Base-by-base conservation (phyloP, 2,329 filamentous ascomycete species). In the Fusarium sp. region DNA sequence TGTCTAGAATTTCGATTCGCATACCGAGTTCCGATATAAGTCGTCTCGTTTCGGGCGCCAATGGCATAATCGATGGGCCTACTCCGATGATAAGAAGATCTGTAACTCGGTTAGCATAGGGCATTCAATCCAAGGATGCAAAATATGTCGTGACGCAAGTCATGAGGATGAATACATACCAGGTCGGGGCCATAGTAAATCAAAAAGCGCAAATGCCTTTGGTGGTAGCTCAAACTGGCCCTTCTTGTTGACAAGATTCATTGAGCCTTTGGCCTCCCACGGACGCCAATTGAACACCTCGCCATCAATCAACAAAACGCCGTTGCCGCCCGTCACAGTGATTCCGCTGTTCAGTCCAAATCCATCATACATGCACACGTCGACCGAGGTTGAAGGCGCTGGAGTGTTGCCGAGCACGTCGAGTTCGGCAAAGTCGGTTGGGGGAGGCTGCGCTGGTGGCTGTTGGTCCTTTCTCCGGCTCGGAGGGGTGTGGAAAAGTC, bases 31-130 rank as follows among this genome's bases (percentile, higher is more conserved):
- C 88, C 70, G 92, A 92, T 64, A 99, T 90, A 76, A 91, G 87
- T 66, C 87, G 87, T 76, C 92, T 91, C 48, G 94, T 94, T 75
- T 90, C 87, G 2, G 93, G 93, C 63, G 93, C 94, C 13, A 98
- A 83, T 2, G 95, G 95, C 56, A 91, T 85, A 57, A 96, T 94
- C 26, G 88, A 87, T 26, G 89, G 90, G 1, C 96, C 96, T 8
- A 96, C 89, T 3, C 96, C 96, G n/a, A 99, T 85, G 63, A 99
- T 93, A 45, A 99, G 85, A 24, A 98, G 85, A 85, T 98, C 96
- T 94, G 77, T 67, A 51, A 50, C 28, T 50, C 30, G 39, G 65
- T 79, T 69, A 75, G 68, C 36, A 36, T 30, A 51, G 30, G 32
- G 28, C 28, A 18, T 20, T 32, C 32, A 6, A 24, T 7, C 4